Percentiles rank a stretch among this genome's conserved stretches.
These are phyloP conservation scores for Trebouxia sp. DNA, from an alignment of 139 green algal genomes.

Conservation along the genomic window DNA sequence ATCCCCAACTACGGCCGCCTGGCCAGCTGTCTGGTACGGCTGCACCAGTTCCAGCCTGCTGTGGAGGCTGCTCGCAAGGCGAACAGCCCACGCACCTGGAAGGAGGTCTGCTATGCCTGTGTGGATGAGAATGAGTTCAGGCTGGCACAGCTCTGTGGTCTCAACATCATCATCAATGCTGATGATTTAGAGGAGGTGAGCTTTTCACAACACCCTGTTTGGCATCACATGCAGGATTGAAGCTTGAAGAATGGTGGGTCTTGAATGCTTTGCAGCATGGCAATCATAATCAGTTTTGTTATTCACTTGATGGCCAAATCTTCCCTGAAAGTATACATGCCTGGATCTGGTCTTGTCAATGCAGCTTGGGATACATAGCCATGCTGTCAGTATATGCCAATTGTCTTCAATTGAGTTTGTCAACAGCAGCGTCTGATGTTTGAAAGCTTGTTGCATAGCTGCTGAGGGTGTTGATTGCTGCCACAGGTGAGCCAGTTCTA, in stretches of 20 bases:
- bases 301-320: too few species aligned
- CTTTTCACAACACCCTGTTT: too few species aligned
- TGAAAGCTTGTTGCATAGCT: background rate
- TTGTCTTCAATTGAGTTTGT: background rate
- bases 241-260: too few species aligned
- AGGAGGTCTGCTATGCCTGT: conserved; percentile 98
- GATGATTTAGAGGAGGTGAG: conserved; percentile 96
- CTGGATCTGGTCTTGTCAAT: too few species aligned
- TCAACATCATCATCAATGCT: conserved; percentile 99
- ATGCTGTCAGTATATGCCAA: background rate
- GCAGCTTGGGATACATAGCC: too few species aligned
- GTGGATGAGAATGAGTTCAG: conserved; percentile 95
- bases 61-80: conserved; percentile 97
- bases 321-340: too few species aligned
- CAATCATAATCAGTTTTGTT: too few species aligned
- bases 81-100: conserved; percentile 93
- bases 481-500: conserved; percentile 83
- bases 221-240: too few species aligned
- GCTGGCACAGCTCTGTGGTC: conserved; percentile 94
- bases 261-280: too few species aligned
- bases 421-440: too few species aligned
- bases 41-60: conserved; percentile 87
- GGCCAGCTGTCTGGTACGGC: conserved; percentile 87
- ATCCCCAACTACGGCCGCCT: conserved; percentile 96
- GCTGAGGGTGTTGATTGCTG: background rate